Evolutionary conservation across 352 stramenopile species (phyloP).

Genomic region (Pythium grandisporangium): DNA sequence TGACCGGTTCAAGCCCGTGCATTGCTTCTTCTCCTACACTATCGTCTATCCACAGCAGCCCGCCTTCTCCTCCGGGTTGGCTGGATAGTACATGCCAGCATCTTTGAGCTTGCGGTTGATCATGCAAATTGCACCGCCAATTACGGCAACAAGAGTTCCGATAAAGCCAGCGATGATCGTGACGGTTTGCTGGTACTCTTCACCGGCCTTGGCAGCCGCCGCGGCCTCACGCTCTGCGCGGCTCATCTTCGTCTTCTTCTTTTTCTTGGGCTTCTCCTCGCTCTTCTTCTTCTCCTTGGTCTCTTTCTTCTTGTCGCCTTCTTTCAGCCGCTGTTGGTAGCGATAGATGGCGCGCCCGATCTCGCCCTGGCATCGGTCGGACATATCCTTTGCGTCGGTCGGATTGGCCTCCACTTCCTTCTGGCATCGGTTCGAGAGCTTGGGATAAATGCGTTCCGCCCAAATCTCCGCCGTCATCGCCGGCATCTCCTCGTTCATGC

Average conservation of each 20-base stretch:
- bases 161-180: slow-evolving; percentile 66
- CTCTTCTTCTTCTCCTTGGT: slow-evolving; percentile 19
- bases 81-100: slow-evolving; percentile 68
- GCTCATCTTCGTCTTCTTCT: slow-evolving; percentile 56
- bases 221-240: slow-evolving; percentile 41
- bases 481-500: slow-evolving; percentile 17
- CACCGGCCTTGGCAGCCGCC: slow-evolving; percentile 49
- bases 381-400: slow-evolving; percentile 44
- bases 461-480: slow-evolving; percentile 50
- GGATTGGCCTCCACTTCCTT: slow-evolving; percentile 68
- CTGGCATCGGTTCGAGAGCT: slow-evolving; percentile 64
- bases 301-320: slow-evolving; percentile 10
- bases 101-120: slow-evolving; percentile 83
- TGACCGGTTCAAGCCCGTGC: no score
- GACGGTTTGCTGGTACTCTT: slow-evolving; percentile 58
- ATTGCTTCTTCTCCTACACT: no score
- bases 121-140: slow-evolving; percentile 43
- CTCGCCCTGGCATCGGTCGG: slow-evolving; percentile 50
- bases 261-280: slow-evolving; percentile 42
- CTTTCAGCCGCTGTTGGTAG: slow-evolving; percentile 38
- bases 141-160: slow-evolving; percentile 44
- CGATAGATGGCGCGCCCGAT: slow-evolving; percentile 49
- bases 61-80: slow-evolving; percentile 38
- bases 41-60: slow-evolving; percentile 35
- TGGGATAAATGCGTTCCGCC: slow-evolving; percentile 58